Base-by-base conservation (phyloP, 2,329 filamentous ascomycete species). In the Paecilomyces sp. region DNA sequence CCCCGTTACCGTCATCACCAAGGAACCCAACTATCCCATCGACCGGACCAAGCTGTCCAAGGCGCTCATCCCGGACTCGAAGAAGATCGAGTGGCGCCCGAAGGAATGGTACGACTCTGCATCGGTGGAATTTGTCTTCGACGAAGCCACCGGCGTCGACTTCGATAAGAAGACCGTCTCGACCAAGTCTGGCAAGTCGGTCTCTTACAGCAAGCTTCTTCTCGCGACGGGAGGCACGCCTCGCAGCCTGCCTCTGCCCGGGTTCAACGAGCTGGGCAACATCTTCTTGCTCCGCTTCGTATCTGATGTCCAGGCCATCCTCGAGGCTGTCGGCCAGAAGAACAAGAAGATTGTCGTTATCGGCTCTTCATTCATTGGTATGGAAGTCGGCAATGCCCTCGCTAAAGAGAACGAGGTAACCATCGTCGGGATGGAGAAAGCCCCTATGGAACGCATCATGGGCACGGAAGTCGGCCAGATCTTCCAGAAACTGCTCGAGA, bases 1-100 rank as follows among this genome's bases (percentile, higher is more conserved):
- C 13, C 79, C 84, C 58, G 87, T 99, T 66, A 95, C 92, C 0
- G 80, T 96, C 68, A 87, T 99, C 68, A 88, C 90, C 12, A 87
- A 85, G 64, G 94, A 99, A 75, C 88, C 90, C 24, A 89, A 94
- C 72, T 83, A 89, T 34, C 92, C 92, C 33, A 92, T 97, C 67
- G 94, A 99, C 77, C 86, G 94, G 22, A 91, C 94, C 11, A 97
- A 97, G 80, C 83, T 99, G 51, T 97, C 92, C 70, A 99, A 99
- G 77, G 91, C 93, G 0, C 81, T 99, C 12, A 83, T 97, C 63
- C 85, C 90, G 6, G 93, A 99, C 71, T 75, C 86, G 1, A 82
- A 83, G 53, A 96, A 96, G 77, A 77, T 96, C 52, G 86, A 88
- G 51, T 89, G 87, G 82, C 84, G 94, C 62, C 84, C 90, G 57